Percentiles rank a stretch among this genome's conserved stretches.
These are phyloP conservation scores for Capsella rubella DNA, from an alignment of 441 rosid genomes.

Conservation along the genomic window DNA sequence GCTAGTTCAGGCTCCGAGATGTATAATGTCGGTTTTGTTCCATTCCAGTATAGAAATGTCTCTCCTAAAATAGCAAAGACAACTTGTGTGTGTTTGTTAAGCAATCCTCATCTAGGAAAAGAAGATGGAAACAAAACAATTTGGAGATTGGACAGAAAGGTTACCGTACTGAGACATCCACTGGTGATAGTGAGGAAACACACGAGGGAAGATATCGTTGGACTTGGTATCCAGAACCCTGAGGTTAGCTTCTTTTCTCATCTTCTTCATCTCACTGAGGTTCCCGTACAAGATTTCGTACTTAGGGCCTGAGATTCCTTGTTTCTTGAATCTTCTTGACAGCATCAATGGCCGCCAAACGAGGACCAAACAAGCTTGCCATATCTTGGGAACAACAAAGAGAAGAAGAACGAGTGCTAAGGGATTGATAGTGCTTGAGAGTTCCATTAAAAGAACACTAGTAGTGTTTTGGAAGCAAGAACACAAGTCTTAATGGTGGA, in stretches of 20 bases:
- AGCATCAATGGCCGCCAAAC: constrained; percentile 27
- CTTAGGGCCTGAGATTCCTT: constrained; percentile 37
- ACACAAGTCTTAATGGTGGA: background rate
- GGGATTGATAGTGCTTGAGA: constrained; percentile 21
- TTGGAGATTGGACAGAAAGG: background rate
- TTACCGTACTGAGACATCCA: constrained; percentile 34
- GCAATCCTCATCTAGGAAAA: background rate
- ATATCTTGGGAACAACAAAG: constrained; percentile 25
- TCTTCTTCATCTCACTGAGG: constrained; percentile 32
- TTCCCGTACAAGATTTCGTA: constrained; percentile 32
- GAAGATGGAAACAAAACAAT: background rate
- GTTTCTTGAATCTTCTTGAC: constrained; percentile 38
- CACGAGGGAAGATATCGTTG: constrained; percentile 37
- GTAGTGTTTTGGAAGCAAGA: background rate
- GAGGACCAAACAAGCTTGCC: constrained; percentile 27
- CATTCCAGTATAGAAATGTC: constrained; percentile 53
- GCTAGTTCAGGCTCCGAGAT: constrained; percentile 52
- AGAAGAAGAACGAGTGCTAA: constrained; percentile 18
- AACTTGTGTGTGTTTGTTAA: background rate
- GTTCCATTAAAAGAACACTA: constrained; percentile 15
- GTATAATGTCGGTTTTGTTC: constrained; percentile 45
- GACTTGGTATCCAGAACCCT: constrained; percentile 8
- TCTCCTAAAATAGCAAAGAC: constrained; percentile 44
- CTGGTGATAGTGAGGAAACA: constrained; percentile 22
- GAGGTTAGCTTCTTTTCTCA: constrained; percentile 21